Evolutionary conservation across 805 yeast genomes (phyloP).

Genomic region (Starmerella asiatica): DNA sequence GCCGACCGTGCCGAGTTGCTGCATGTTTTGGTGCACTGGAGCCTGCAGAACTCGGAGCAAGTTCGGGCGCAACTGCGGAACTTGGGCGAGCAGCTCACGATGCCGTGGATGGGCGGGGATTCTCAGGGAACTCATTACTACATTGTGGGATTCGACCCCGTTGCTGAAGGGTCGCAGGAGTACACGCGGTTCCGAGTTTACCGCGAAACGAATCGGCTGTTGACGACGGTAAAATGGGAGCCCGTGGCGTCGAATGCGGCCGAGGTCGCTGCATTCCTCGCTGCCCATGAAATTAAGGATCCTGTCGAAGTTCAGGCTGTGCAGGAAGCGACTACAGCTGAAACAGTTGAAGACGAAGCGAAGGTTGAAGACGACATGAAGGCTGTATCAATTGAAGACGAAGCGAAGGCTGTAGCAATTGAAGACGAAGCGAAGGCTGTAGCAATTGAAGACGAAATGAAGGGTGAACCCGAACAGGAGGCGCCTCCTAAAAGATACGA

Average conservation of each 20-base stretch:
- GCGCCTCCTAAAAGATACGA: slow-evolving; percentile 3
- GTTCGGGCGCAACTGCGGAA: slow-evolving; percentile 19
- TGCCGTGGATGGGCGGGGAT: slow-evolving; percentile 21
- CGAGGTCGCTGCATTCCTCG: slow-evolving; percentile 21
- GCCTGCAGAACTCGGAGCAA: slow-evolving; percentile 24
- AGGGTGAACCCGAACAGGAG: background rate
- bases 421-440: background rate
- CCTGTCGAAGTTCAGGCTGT: background rate
- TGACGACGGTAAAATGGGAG: slow-evolving; percentile 26
- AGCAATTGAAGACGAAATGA: background rate
- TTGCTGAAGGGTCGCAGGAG: slow-evolving; percentile 17
- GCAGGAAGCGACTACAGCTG: background rate
- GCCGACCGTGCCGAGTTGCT: slow-evolving; percentile 26
- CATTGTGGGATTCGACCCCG: slow-evolving; percentile 17
- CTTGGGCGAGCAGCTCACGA: slow-evolving; percentile 14
- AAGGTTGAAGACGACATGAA: background rate
- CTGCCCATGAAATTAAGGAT: slow-evolving; percentile 1
- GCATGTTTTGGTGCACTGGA: slow-evolving; percentile 26
- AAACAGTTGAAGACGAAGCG: background rate
- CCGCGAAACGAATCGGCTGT: slow-evolving; percentile 24
- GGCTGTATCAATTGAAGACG: slow-evolving; percentile 1
- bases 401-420: slow-evolving; percentile 4
- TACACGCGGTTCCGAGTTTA: slow-evolving; percentile 28
- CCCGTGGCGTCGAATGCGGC: slow-evolving; percentile 24
- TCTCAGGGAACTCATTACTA: slow-evolving; percentile 19